phyloP scores from a whole-genome alignment of 495 filamentous ascomycete species.

The Aspergillus coremiiformis region DNA sequence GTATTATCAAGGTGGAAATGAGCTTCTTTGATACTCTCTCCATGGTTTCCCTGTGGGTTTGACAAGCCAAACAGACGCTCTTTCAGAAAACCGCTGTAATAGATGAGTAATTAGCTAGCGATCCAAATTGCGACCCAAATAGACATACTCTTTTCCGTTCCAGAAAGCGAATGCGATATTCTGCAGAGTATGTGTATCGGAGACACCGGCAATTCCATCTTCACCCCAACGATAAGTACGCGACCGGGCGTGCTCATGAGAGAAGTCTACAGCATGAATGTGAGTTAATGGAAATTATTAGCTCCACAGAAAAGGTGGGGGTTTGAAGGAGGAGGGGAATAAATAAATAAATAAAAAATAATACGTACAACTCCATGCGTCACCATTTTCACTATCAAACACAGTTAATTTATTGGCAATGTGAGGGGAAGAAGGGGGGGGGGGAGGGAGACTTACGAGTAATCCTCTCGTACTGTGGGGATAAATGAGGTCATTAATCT shows the following conservation, averaged over 20 bases:
- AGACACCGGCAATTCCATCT: conserved; percentile 94
- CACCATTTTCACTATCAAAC: conserved; percentile 56
- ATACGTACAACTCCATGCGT: conserved; percentile 88
- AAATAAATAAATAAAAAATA: neutral
- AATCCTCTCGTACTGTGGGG: conserved; percentile 80
- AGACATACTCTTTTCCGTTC: conserved; percentile 87
- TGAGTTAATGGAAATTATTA: too few relatives aligned
- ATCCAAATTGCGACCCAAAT: neutral
- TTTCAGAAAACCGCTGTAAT: conserved; percentile 82
- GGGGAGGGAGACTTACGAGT: conserved; percentile 66
- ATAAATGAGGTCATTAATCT: conserved; percentile 20
- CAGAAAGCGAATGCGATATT: conserved; percentile 95
- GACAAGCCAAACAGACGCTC: conserved; percentile 90
- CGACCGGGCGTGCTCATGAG: conserved; percentile 83
- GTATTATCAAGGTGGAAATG: conserved; percentile 97
- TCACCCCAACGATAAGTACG: conserved; percentile 91
- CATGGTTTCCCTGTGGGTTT: conserved; percentile 94
- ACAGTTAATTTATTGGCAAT: conserved; percentile 6
- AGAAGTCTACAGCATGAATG: conserved; percentile 58
- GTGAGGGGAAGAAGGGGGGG: too few relatives aligned
- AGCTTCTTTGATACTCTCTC: conserved; percentile 90
- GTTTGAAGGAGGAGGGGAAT: neutral
- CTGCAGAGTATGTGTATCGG: conserved; percentile 79
- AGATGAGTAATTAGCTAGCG: conserved; percentile 6
- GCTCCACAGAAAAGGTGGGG: too few relatives aligned